Conservation (phyloP, 1,284 basidiomycete species). For the Cutaneotrichosporon cutaneum region DNA sequence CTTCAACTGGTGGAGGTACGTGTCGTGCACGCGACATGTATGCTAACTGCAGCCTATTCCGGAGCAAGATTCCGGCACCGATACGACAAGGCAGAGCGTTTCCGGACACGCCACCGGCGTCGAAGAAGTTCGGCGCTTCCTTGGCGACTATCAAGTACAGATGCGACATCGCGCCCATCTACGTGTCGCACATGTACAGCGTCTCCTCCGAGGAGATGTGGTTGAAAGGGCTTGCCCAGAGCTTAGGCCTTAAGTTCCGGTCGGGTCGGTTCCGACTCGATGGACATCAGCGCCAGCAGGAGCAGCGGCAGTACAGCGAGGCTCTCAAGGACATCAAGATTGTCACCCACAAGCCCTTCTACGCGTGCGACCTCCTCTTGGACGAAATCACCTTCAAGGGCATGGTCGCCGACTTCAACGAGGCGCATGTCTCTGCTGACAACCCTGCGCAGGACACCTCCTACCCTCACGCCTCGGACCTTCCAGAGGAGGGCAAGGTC, state of each 20-base stretch:
- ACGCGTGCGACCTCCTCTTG: constrained; percentile 83
- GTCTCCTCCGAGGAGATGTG: constrained; percentile 75
- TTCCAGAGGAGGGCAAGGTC: constrained; percentile 45
- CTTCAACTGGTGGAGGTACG: constrained; percentile 75
- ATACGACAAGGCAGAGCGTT: constrained; percentile 84
- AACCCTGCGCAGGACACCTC: not conserved
- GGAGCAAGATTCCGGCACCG: constrained; percentile 73
- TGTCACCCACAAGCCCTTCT: constrained; percentile 74
- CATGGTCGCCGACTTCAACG: constrained; percentile 72
- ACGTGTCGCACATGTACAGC: constrained; percentile 82
- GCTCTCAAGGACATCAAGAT: constrained; percentile 33
- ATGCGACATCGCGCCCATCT: constrained; percentile 73
- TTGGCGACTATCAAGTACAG: constrained; percentile 92
- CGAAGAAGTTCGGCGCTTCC: constrained; percentile 86
- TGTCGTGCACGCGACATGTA: not conserved
- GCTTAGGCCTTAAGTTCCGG: constrained; percentile 76
- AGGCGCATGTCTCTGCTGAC: constrained; percentile 51
- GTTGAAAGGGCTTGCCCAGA: constrained; percentile 68
- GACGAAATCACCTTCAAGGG: constrained; percentile 76
- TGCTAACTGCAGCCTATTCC: constrained; percentile 61
- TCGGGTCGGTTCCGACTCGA: constrained; percentile 82
- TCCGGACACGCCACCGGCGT: constrained; percentile 66
- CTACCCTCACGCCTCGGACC: constrained; percentile 29
- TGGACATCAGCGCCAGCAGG: constrained; percentile 88
- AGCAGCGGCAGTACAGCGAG: constrained; percentile 56